Evolutionary conservation across 495 filamentous ascomycete genomes (phyloP), one percentile per base, ranked within the genome.

Genomic region (Penicillium cosmopolitanum): DNA sequence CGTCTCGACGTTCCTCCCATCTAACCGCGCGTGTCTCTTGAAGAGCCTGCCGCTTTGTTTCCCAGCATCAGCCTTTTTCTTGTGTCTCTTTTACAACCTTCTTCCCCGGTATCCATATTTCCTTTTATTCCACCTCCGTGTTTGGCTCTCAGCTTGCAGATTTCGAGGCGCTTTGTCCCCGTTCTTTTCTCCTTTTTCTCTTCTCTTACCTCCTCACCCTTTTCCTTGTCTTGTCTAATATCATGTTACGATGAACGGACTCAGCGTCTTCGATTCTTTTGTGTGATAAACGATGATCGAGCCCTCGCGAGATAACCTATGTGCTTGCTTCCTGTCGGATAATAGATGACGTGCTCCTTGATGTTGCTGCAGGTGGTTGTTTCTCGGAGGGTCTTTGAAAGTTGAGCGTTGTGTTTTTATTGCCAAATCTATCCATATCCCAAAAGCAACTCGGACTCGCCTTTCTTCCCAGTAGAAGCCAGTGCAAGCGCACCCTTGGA

Each of bases 171-270:
- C 47, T 11, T 31, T 50, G 38, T 34, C 33, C n/a, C 38, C 23
- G 55, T 21, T 57, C 33, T 55, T 58, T 31, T 42, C 36, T 55
- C 58, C 47, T 64, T 47, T 58, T 43, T 56, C 53, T 50, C 40
- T 61, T 63, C 50, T 58, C 50, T 65, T 57, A 16, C 9, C 6
- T 16, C 16, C 16, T 44, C 16, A 66, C 55, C 54, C 19, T 62
- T 57, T 56, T 58, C 66, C 52, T 63, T 70, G 57, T 60, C 56
- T 61, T 67, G 65, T 61, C 61, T 68, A 66, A 68, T 68, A 62
- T 62, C 67, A 67, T 59, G 60, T 66, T 68, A 69, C 44, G 66
- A 66, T 64, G 60, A 70, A 70, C 68, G 56, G 63, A 69, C 63
- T 44, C 21, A 61, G 51, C 61, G 50, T 62, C 51, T 31, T 68